Conservation (phyloP, 1,139 yeast genomes). For the Yamadazyma aaseri region DNA sequence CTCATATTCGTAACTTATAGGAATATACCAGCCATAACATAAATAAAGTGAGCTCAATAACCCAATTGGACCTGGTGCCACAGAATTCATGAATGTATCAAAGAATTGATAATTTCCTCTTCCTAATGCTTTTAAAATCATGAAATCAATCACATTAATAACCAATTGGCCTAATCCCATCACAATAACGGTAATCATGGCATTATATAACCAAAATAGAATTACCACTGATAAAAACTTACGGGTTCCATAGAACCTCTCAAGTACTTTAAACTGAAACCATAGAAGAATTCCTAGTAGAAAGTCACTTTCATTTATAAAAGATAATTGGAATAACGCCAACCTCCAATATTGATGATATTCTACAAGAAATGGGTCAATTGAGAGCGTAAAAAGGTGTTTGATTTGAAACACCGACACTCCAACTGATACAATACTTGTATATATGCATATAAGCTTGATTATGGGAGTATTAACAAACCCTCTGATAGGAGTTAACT, state of each 20-base stretch:
- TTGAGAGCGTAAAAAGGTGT: slow-evolving; percentile 49
- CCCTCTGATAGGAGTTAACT: slow-evolving; percentile 50
- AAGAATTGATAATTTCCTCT: slow-evolving; percentile 17
- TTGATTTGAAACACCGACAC: slow-evolving; percentile 58
- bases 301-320: slow-evolving; percentile 66
- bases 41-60: slow-evolving; percentile 58
- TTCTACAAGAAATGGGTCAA: slow-evolving; percentile 58
- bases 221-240: slow-evolving; percentile 47
- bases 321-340: slow-evolving; percentile 52
- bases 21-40: slow-evolving; percentile 56
- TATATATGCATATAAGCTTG: slow-evolving; percentile 36
- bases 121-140: slow-evolving; percentile 16
- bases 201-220: slow-evolving; percentile 36
- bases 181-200: slow-evolving; percentile 29
- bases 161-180: slow-evolving; percentile 40
- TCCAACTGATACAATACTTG: slow-evolving; percentile 47
- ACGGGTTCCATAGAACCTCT: slow-evolving; percentile 62
- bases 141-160: slow-evolving; percentile 30
- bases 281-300: slow-evolving; percentile 50
- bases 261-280: slow-evolving; percentile 62
- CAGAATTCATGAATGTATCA: slow-evolving; percentile 35
- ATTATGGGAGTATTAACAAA: slow-evolving; percentile 62
- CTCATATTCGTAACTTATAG: slow-evolving; percentile 60
- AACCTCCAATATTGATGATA: slow-evolving; percentile 74
- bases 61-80: slow-evolving; percentile 63